phyloP scores from a whole-genome alignment of 495 filamentous ascomycete genomes.

The Parathielavia appendiculata region DNA sequence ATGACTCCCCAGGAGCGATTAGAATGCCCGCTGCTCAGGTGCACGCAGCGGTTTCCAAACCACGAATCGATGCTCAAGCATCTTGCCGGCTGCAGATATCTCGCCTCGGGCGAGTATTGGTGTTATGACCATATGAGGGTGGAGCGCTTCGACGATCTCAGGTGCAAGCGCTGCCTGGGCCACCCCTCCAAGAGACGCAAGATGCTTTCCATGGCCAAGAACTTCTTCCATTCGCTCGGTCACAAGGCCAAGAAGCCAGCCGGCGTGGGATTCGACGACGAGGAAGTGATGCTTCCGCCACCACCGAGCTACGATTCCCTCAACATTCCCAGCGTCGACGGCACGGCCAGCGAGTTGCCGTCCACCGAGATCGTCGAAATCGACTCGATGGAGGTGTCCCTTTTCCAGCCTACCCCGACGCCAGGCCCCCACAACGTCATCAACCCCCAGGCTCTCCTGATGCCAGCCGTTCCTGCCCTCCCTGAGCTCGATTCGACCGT shows the following conservation, averaged over 20 bases:
- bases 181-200: slow-evolving; percentile 44
- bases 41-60: slow-evolving; percentile 37
- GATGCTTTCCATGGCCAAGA: slow-evolving; percentile 45
- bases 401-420: slow-evolving; percentile 6
- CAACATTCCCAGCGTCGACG: slow-evolving; percentile 15
- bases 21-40: slow-evolving; percentile 42
- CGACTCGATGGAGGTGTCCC: slow-evolving; percentile 37
- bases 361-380: slow-evolving; percentile 42
- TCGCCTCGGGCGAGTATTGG: slow-evolving; percentile 43
- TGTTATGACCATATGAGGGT: slow-evolving; percentile 46
- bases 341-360: slow-evolving; percentile 33
- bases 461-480: slow-evolving; percentile 18
- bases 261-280: slow-evolving; percentile 12
- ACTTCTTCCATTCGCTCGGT: slow-evolving; percentile 45
- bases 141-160: slow-evolving; percentile 45
- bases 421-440: slow-evolving; percentile 21
- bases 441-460: slow-evolving; percentile 30
- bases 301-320: slow-evolving; percentile 45
- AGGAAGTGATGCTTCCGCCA: slow-evolving; percentile 26
- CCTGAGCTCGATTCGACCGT: slow-evolving; percentile 34
- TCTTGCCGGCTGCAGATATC: slow-evolving; percentile 36
- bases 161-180: slow-evolving; percentile 42
- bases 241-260: slow-evolving; percentile 36
- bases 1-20: slow-evolving; percentile 39
- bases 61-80: slow-evolving; percentile 47